These are phyloP conservation scores for Rhizopus stolonifer DNA, from an alignment of 371 early-diverging fungal species.

Conservation along the genomic window DNA sequence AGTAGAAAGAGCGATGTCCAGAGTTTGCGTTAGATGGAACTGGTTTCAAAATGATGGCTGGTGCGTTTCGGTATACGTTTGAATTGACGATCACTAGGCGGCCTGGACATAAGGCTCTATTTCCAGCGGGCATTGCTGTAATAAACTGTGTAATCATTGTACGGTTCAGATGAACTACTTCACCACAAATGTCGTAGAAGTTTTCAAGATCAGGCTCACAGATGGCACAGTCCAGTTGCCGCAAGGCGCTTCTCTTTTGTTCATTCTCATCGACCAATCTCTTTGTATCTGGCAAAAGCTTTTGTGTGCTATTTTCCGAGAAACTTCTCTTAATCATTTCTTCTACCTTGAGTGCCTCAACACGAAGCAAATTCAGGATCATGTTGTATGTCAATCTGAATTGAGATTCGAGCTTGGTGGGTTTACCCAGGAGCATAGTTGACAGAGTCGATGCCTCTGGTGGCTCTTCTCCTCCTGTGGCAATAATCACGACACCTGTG, in stretches of 20 bases:
- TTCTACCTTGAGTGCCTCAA: slow-evolving; percentile 96
- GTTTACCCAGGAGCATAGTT: slow-evolving; percentile 82
- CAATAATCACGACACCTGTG: slow-evolving; percentile 94
- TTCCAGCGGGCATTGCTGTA: slow-evolving; percentile 59
- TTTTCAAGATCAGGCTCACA: slow-evolving; percentile 75
- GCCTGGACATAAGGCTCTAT: slow-evolving; percentile 65
- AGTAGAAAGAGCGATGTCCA: slow-evolving; percentile 50
- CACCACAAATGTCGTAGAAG: slow-evolving; percentile 70
- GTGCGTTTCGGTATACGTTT: slow-evolving; percentile 62
- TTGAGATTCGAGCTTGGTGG: slow-evolving; percentile 94
- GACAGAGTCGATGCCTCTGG: slow-evolving; percentile 65
- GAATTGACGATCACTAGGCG: slow-evolving; percentile 75
- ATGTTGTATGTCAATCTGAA: slow-evolving; percentile 99
- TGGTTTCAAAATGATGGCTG: slow-evolving; percentile 66
- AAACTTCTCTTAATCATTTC: slow-evolving; percentile 99
- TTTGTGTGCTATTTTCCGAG: slow-evolving; percentile 86
- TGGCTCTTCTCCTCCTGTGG: slow-evolving; percentile 66
- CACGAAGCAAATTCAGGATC: slow-evolving; percentile 96
- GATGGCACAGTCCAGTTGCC: slow-evolving; percentile 80
- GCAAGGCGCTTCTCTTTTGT: slow-evolving; percentile 53
- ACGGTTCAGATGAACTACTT: slow-evolving; percentile 57
- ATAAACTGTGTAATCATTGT: slow-evolving; percentile 62
- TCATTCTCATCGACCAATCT: slow-evolving; percentile 60
- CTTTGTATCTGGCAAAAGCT: slow-evolving; percentile 75
- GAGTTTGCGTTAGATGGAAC: slow-evolving; percentile 29